Evolutionary conservation across 768 basidiomycete genomes (phyloP), one percentile per base, ranked within the genome.

Genomic region (Auricularia cornea): DNA sequence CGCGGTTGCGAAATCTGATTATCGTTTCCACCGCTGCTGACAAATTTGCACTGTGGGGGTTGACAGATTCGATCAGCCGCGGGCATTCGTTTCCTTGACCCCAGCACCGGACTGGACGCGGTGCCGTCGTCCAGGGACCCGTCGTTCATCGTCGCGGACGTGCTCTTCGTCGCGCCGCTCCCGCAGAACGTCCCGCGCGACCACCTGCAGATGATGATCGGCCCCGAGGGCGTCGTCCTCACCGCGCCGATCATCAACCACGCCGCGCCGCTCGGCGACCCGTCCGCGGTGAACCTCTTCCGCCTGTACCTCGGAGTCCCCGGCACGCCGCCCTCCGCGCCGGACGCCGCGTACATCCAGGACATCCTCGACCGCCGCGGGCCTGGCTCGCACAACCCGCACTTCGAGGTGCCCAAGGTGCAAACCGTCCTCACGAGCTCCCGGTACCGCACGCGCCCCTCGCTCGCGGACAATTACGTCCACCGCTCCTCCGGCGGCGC

Each of bases 401-500:
- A 48, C 8, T 16, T 29, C 26, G 26, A 16, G 8, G 54, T 57
- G 14, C 56, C 59, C 18, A 18, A 28, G 6, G 62, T 65, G 23
- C 8, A 20, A 2, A 41, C 33, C 4, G 33, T 65, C 2, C 8
- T 59, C 6, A 20, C 61, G 29, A 40, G 61, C 16, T 62, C 61
- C 11, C 51, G 64, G 10, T 62, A 62, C 62, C 51, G 61, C 23
- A 44, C 62, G n/a, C 64, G 64, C 2, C 23, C 60, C n/a, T 61
- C 64, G 3, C 41, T 62, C n/a, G 64, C 64, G 32, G 54, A 60
- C 10, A 59, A n/a, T 5, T 65, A 62, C 48, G 54, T 57, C 28
- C 23, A 26, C 12, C 23, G 28, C 12, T 14, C 26, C 6, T 10
- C 23, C 10, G 28, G 54, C 26, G 30, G 54, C 4, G 54, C 54